These are phyloP conservation scores for Mycena chlorophos DNA, from an alignment of 768 basidiomycete genomes.

Conservation along the genomic window DNA sequence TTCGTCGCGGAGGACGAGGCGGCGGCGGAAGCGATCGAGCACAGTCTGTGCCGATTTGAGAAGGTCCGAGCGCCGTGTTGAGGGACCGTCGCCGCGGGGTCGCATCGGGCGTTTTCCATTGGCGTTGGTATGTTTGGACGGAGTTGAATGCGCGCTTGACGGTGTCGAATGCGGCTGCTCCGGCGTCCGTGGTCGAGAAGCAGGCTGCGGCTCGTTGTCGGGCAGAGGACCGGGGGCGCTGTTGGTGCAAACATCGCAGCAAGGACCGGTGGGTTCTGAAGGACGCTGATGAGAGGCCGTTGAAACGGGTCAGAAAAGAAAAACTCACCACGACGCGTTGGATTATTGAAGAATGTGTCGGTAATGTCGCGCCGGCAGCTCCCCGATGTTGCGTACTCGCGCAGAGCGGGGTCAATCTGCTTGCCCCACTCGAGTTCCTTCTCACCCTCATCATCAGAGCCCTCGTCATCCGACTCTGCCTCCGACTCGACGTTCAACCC, in stretches of 20 bases:
- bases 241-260: constrained; percentile 19
- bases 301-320: neutral
- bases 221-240: neutral
- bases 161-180: constrained; percentile 1
- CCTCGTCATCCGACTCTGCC: neutral
- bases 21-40: constrained; percentile 17
- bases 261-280: constrained; percentile 19
- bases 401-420: constrained; percentile 31
- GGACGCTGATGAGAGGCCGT: neutral
- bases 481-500: neutral
- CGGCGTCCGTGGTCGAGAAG: neutral
- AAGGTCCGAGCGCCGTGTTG: constrained; percentile 13
- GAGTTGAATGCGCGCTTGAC: constrained; percentile 16
- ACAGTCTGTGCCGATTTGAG: constrained; percentile 13
- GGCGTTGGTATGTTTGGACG: no score
- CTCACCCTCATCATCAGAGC: constrained; percentile 2
- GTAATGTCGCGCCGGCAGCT: constrained; percentile 30
- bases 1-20: neutral
- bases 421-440: constrained; percentile 26
- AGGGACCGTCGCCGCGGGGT: neutral
- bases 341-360: constrained; percentile 36
- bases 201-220: neutral
- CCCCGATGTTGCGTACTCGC: constrained; percentile 28
- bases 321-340: constrained; percentile 21
- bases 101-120: constrained; percentile 27